Percentiles rank a stretch among this genome's conserved stretches.
Conservation (phyloP, 2,329 filamentous ascomycete species). For the Colletotrichum sp. region DNA sequence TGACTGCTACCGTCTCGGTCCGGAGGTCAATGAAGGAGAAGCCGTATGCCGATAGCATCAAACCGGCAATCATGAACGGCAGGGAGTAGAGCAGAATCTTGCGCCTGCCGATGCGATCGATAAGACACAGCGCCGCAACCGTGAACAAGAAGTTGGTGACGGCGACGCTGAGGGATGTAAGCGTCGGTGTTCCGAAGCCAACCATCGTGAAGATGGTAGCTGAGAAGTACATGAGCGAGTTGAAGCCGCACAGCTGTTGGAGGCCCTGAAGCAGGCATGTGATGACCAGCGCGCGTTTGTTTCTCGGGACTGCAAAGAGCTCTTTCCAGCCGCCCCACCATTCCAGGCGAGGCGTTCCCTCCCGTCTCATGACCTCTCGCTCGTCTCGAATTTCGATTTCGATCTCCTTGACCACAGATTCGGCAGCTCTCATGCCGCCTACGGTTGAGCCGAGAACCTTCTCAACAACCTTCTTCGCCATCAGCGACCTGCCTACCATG, state of each 20-base stretch:
- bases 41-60: constrained; percentile 73
- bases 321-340: constrained; percentile 57
- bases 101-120: constrained; percentile 81
- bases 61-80: constrained; percentile 80
- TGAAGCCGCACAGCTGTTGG: constrained; percentile 90
- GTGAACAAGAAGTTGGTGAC: constrained; percentile 85
- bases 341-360: constrained; percentile 34
- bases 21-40: constrained; percentile 69
- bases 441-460: constrained; percentile 64
- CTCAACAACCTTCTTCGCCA: constrained; percentile 69
- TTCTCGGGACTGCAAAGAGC: constrained; percentile 63
- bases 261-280: constrained; percentile 86
- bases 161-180: constrained; percentile 81
- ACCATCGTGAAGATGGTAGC: constrained; percentile 81
- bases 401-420: constrained; percentile 70
- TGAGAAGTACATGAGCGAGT: constrained; percentile 92
- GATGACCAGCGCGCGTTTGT: constrained; percentile 79
- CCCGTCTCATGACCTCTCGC: constrained; percentile 55
- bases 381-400: constrained; percentile 78
- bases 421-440: constrained; percentile 55
- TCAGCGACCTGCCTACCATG: constrained; percentile 64
- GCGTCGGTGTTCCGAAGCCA: constrained; percentile 78
- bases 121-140: constrained; percentile 74
- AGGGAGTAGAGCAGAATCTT: constrained; percentile 83
- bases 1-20: constrained; percentile 27